These are phyloP conservation scores for Williopsis jadinii DNA, from an alignment of 1,139 yeast species.

Conservation along the genomic window DNA sequence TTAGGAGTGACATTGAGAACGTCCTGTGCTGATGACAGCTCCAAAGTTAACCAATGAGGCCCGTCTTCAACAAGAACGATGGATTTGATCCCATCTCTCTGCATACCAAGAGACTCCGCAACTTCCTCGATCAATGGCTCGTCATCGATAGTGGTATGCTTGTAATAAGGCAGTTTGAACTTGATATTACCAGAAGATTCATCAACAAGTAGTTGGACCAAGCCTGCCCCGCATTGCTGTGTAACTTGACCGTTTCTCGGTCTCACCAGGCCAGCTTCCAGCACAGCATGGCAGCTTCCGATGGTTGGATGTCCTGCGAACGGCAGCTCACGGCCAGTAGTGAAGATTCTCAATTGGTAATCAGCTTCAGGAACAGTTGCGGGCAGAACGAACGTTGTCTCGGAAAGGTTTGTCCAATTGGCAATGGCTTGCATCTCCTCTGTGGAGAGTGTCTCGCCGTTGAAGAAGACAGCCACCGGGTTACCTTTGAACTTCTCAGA, in stretches of 20 bases:
- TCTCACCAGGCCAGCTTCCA: conserved; percentile 13
- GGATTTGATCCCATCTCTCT: conserved; percentile 12
- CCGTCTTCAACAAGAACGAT: conserved; percentile 31
- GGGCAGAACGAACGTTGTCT: conserved; percentile 42
- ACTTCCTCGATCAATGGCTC: conserved; percentile 14
- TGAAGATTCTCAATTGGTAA: conserved; percentile 42
- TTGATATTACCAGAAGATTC: conserved; percentile 6
- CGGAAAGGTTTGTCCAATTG: conserved; percentile 51
- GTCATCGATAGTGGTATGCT: conserved; percentile 7
- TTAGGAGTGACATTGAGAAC: conserved; percentile 30
- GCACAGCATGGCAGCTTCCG: conserved; percentile 40
- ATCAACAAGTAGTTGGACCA: conserved; percentile 28
- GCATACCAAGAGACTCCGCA: conserved; percentile 19
- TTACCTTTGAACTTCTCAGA: conserved; percentile 37
- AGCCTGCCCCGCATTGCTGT: conserved; percentile 41
- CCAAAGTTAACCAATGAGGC: conserved; percentile 35
- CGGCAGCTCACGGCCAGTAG: conserved; percentile 39
- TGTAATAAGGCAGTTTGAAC: conserved; percentile 25
- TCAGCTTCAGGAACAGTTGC: conserved; percentile 32
- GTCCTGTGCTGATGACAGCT: conserved; percentile 25
- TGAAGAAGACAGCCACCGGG: conserved; percentile 47
- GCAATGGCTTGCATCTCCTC: conserved; percentile 41
- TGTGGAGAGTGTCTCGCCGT: conserved; percentile 26
- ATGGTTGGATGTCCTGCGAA: conserved; percentile 60
- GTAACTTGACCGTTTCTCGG: conserved; percentile 26